Evolutionary conservation across 257 asterid species (phyloP), one percentile per base, ranked within the genome.

Genomic region (Echium plantagineum): DNA sequence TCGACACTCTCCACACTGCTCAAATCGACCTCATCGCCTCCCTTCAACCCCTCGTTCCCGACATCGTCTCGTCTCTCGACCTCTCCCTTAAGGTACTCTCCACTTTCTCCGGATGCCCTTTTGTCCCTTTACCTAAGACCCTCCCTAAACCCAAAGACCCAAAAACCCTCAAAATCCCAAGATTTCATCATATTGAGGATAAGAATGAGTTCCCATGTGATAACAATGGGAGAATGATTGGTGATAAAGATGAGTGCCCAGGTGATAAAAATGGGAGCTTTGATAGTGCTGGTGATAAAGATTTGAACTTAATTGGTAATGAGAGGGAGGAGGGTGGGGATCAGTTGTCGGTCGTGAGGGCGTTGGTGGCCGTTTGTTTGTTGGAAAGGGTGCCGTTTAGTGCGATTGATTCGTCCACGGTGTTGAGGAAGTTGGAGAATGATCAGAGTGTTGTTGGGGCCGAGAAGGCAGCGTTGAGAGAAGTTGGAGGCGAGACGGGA

Each of bases 311-410:
- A 2, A 10, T 8, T 35, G 47, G 47, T 35, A 3, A 1, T 7
- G 47, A 35, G 13, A 10, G 51, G 16, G 55, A 26, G 28, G 38
- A 16, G n/a, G 52, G 13, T 51, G 95, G 90, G 0, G 94, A 86
- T 6, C 83, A 94, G 7, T 75, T 88, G 42, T 74, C 84, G 16
- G 76, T 88, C 13, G 94, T 88, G 5, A 68, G 96, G 85, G 78
- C 96, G 2, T 82, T 88, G 93, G 96, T 91, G 61, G 96, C 96
- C 0, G 95, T 81, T 5, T 91, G 90, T 70, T 74, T 91, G 85
- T 49, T 85, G 38, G 90, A 84, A 77, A 78, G 94, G 71, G 94
- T 85, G 7, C 98, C 98, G 20, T 88, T 85, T 31, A 74, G 49
- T 38, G 74, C 95, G 5, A 84, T 88, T 26, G 95, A 91, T 71